Evolutionary conservation across 352 stramenopile species (phyloP).

Genomic region (Globisporangium perplexum): DNA sequence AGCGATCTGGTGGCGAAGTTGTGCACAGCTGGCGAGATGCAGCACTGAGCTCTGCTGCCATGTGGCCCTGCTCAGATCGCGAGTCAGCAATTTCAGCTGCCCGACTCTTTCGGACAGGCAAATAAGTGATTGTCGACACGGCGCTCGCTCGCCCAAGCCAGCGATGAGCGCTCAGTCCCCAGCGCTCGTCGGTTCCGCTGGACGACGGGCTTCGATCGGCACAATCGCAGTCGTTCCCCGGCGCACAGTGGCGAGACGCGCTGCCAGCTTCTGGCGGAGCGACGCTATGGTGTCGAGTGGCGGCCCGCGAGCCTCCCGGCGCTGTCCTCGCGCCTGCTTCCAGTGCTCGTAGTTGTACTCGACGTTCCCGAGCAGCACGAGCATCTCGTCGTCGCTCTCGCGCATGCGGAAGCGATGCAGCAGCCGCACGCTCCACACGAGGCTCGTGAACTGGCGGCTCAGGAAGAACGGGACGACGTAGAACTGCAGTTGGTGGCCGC

Average conservation of each 20-base stretch:
- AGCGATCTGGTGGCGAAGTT: background rate
- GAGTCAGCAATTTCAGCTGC: background rate
- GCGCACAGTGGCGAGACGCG: background rate
- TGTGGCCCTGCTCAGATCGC: background rate
- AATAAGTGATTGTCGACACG: too few relatives aligned
- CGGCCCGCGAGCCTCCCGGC: background rate
- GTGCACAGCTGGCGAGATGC: background rate
- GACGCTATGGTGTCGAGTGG: background rate
- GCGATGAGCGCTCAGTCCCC: too few relatives aligned
- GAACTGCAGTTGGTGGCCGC: conserved; percentile 1
- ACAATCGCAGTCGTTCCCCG: background rate
- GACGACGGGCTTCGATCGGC: background rate
- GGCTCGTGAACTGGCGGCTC: conserved; percentile 10
- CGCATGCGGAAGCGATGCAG: conserved; percentile 9
- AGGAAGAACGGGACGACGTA: conserved; percentile 15
- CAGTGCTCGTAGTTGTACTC: conserved; percentile 15
- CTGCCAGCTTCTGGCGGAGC: background rate
- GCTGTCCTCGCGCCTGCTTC: background rate
- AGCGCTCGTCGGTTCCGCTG: background rate
- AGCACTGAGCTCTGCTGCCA: background rate
- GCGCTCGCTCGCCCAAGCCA: too few relatives aligned
- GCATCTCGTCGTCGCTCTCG: conserved; percentile 6
- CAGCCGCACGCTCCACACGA: conserved; percentile 11
- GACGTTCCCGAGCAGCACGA: conserved; percentile 12
- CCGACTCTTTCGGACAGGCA: too few relatives aligned